Evolutionary conservation across 2,329 filamentous ascomycete genomes (phyloP), one percentile per base, ranked within the genome.

Genomic region (Mariannaea elegans): DNA sequence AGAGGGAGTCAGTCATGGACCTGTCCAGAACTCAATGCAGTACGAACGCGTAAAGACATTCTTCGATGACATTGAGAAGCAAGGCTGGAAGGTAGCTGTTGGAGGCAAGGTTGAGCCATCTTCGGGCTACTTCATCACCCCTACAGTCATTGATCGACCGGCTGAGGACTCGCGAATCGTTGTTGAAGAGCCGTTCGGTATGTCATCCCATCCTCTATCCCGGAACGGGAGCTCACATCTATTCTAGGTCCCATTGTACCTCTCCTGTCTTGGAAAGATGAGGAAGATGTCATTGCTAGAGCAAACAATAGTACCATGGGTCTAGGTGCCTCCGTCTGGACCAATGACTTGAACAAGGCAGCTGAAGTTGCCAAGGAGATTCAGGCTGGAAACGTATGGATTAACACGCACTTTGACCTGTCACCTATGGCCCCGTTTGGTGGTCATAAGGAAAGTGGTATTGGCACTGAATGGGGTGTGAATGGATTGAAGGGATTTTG

Each of bases 1-100:
- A 2, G 34, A 71, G 0, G 67, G 55, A 2, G 62, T 62, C 3
- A 66, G 84, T 36, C 81, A 87, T 56, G 84, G 86, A 1, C 89
- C 89, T 0, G 74, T 90, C 2, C 86, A 88, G 61, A 91, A 91
- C 73, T 75, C 80, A 64, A 83, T 87, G 81, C 89, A 91, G 72
- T 90, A 82, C 69, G 83, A 88, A 12, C 82, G 88, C 8, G 70
- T 74, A 38, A 71, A 68, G 57, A 66, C 61, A 0, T 66, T 74
- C 61, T 80, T 90, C 51, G 78, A 79, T 9, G 84, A 87, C 48
- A 84, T 83, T 59, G 80, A 82, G 66, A 77, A 78, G 19, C 65
- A 70, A 8, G 65, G 67, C 0, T 71, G 63, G 82, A 76, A 80
- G 27, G 75, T 84, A n/a, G 81, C 81, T 1, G 58, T 71, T 1